A percentile compares a stretch with the other conserved stretches of the same genome.
Conservation (phyloP, 352 stramenopile species). For the Phytophthora syringae region DNA sequence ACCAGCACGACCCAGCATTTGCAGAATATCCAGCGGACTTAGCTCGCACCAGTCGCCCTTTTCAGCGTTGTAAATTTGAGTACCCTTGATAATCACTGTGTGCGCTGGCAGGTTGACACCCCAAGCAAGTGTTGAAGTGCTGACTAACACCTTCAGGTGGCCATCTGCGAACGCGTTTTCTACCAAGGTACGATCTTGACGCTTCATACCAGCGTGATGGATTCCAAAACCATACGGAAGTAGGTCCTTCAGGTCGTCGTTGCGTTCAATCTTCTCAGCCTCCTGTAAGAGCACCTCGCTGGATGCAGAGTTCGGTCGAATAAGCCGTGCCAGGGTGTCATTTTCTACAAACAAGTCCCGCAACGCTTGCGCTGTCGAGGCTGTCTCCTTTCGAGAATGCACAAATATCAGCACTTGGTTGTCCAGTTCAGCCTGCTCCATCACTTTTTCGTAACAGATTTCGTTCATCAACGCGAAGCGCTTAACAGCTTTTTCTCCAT, state of each 20-base stretch:
- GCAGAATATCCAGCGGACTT: slow-evolving; percentile 98
- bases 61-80: slow-evolving; percentile 99
- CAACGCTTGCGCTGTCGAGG: slow-evolving; percentile 96
- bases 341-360: slow-evolving; percentile 96
- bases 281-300: slow-evolving; percentile 95
- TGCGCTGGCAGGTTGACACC: slow-evolving; percentile 99
- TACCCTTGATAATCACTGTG: slow-evolving; percentile 99
- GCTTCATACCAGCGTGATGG: slow-evolving; percentile 99
- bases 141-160: slow-evolving; percentile 97
- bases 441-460: slow-evolving; percentile 99
- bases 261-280: slow-evolving; percentile 92
- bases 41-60: slow-evolving; percentile 98
- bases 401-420: slow-evolving; percentile 99
- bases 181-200: slow-evolving; percentile 97
- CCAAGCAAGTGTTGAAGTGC: slow-evolving; percentile 99
- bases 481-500: slow-evolving; percentile 99
- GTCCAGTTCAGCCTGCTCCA: slow-evolving; percentile 93
- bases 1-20: slow-evolving; percentile 99
- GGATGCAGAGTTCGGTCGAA: slow-evolving; percentile 85
- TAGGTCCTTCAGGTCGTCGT: slow-evolving; percentile 98
- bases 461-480: slow-evolving; percentile 99
- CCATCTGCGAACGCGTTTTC: slow-evolving; percentile 99
- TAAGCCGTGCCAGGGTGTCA: slow-evolving; percentile 94
- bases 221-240: slow-evolving; percentile 99
- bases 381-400: slow-evolving; percentile 98